A percentile compares a stretch with the other conserved stretches of the same genome.
These are phyloP conservation scores for Boletus reticulatus DNA, from an alignment of 768 basidiomycete species.

Conservation along the genomic window DNA sequence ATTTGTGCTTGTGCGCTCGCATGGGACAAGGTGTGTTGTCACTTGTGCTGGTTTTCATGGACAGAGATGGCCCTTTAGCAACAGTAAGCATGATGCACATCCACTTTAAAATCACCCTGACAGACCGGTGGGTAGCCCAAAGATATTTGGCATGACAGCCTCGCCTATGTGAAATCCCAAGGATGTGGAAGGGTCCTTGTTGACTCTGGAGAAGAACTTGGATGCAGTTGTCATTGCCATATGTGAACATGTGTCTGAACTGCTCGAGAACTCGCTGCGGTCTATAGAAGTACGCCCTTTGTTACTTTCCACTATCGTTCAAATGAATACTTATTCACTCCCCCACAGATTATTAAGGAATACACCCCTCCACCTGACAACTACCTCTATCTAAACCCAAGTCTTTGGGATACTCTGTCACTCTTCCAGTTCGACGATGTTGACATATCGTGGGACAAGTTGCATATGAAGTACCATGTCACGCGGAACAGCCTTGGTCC, in stretches of 20 bases:
- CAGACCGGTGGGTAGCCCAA: too few relatives aligned
- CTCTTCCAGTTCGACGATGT: conserved; percentile 35
- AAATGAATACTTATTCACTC: neutral
- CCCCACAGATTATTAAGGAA: conserved; percentile 51
- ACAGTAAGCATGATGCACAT: too few relatives aligned
- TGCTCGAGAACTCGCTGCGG: conserved; percentile 57
- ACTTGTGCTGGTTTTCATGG: too few relatives aligned
- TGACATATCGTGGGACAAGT: conserved; percentile 54
- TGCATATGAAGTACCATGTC: conserved; percentile 60
- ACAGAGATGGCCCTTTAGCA: too few relatives aligned
- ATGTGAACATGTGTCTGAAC: conserved; percentile 65
- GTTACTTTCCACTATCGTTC: neutral
- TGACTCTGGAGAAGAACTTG: conserved; percentile 64
- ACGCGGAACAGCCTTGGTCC: conserved; percentile 67
- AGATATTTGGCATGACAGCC: conserved; percentile 92
- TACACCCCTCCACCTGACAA: conserved; percentile 51
- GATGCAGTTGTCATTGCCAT: conserved; percentile 77
- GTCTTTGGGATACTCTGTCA: conserved; percentile 52
- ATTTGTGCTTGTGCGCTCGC: too few relatives aligned
- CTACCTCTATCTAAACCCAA: conserved; percentile 57
- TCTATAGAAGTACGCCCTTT: conserved; percentile 56
- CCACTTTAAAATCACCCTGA: too few relatives aligned
- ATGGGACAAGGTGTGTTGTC: too few relatives aligned
- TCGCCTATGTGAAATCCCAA: conserved; percentile 84
- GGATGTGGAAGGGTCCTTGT: conserved; percentile 61